Evolutionary conservation across 805 yeast species (phyloP), one percentile per base, ranked within the genome.

Genomic region (Yamadazyma phyllophila): DNA sequence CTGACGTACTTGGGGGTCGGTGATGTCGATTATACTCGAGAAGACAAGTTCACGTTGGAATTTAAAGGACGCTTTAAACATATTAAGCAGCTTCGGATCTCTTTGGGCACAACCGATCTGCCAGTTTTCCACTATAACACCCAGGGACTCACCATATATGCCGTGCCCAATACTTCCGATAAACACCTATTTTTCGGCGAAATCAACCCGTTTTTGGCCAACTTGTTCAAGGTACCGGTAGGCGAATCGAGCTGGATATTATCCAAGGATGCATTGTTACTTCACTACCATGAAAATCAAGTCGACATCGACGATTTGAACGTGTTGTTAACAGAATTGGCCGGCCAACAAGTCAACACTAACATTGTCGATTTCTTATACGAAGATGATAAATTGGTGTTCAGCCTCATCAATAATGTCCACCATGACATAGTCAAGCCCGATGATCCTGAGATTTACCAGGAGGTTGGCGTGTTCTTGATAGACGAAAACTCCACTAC

Each of bases 391-490:
- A 46, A 44, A 26, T 36, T 54, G 11, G 42, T 48, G 11, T 24
- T 57, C 20, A 47, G 46, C 20, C 43, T 46, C 20, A 43, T 55
- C 12, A 46, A 49, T 36, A 32, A 47, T 3, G 41, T 34, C 29
- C 32, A 31, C 13, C 12, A 8, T 2, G 32, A 13, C 3, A 24
- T 34, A 8, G 26, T 39, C 7, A 30, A 35, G 30, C 26, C 13
- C 3, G 12, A 31, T 4, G 27, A 31, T 14, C 34, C 40, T 12
- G 48, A 41, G 8, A 26, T 31, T n/a, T 50, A 54, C 20, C 62
- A 61, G 26, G 76, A 72, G 48, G 49, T 69, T 7, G 77, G 76
- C 1, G 50, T 72, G 10, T 72, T 72, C 50, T 44, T 60, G 24
- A 36, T 61, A 5, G 69, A 67, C 40, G 52, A 54, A 2, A 50